These are phyloP conservation scores for Hebeloma cylindrosporum DNA, from an alignment of 768 basidiomycete species.

Conservation along the genomic window DNA sequence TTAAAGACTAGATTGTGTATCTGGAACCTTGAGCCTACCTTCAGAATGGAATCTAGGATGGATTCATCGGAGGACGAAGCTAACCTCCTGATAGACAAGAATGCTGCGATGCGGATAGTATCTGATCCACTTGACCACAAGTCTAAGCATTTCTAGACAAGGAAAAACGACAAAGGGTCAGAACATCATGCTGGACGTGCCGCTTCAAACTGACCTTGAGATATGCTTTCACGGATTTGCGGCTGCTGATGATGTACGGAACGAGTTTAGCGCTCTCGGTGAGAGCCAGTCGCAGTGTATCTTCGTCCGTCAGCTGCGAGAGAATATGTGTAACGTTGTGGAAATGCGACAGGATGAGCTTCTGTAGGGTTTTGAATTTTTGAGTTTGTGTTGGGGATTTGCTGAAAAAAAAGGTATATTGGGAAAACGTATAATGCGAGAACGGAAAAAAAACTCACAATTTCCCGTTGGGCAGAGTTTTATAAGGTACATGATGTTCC, in stretches of 20 bases:
- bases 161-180: slow-evolving; percentile 9
- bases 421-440: slow-evolving; percentile 6
- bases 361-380: slow-evolving; percentile 83
- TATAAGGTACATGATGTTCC: slow-evolving; percentile 85
- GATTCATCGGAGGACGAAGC: slow-evolving; percentile 76
- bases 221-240: slow-evolving; percentile 84
- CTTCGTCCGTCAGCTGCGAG: slow-evolving; percentile 68
- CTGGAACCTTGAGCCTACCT: slow-evolving; percentile 47
- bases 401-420: slow-evolving; percentile 38
- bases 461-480: slow-evolving; percentile 77
- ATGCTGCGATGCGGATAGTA: slow-evolving; percentile 78
- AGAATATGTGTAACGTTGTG: slow-evolving; percentile 81
- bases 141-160: slow-evolving; percentile 69
- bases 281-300: slow-evolving; percentile 68
- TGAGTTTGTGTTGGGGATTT: slow-evolving; percentile 81
- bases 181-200: not conserved
- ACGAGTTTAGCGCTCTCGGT: slow-evolving; percentile 86
- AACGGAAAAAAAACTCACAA: slow-evolving; percentile 54
- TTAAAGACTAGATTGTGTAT: not conserved
- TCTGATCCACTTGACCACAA: slow-evolving; percentile 85
- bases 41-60: slow-evolving; percentile 82
- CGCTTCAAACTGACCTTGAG: slow-evolving; percentile 61
- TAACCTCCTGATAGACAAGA: slow-evolving; percentile 80
- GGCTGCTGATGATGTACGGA: slow-evolving; percentile 82
- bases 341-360: slow-evolving; percentile 87